Conservation (phyloP, 2,329 filamentous ascomycete genomes). For the Colletotrichum sp. region DNA sequence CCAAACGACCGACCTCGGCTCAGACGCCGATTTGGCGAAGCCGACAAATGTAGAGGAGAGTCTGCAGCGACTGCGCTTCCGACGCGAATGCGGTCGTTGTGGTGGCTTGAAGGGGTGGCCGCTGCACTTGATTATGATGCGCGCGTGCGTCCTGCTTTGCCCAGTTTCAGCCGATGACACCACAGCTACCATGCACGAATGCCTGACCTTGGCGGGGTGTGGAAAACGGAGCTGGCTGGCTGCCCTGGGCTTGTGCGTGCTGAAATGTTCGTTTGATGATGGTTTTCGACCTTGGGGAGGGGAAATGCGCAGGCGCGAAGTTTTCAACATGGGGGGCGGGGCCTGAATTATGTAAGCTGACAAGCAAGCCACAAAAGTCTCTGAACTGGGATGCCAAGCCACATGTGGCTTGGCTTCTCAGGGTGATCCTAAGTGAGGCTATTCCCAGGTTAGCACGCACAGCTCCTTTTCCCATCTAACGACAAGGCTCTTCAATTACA, state of each 20-base stretch:
- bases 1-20: neutral
- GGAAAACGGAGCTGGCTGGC: constrained; percentile 5
- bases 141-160: neutral
- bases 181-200: constrained; percentile 20
- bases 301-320: constrained; percentile 30
- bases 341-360: neutral
- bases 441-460: neutral
- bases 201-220: constrained; percentile 19
- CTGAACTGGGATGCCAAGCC: neutral
- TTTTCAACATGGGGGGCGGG: constrained; percentile 23
- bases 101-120: neutral
- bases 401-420: neutral
- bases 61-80: neutral
- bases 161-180: constrained; percentile 20
- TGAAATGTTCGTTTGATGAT: constrained; percentile 30
- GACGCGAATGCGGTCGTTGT: neutral
- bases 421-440: neutral
- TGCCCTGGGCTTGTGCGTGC: constrained; percentile 23
- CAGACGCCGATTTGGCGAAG: neutral
- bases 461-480: neutral
- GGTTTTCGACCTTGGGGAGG: constrained; percentile 27
- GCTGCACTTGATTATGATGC: constrained; percentile 6
- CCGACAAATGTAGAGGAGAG: neutral
- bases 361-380: neutral
- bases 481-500: neutral